Base-by-base conservation (phyloP, 1,284 basidiomycete species). In the Cryptococcus sp. region DNA sequence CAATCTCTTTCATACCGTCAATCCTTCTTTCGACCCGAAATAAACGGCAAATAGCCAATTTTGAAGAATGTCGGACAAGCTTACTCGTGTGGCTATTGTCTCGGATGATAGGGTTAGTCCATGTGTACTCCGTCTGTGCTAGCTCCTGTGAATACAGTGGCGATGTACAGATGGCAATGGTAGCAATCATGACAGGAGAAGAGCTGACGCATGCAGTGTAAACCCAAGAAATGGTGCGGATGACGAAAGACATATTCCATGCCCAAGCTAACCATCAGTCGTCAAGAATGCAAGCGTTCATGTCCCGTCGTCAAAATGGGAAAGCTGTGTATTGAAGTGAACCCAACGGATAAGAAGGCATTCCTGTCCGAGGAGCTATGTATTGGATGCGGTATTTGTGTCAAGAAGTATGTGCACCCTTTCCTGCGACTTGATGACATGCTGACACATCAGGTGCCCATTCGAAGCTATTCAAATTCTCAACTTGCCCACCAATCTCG, bases 281-380 rank as follows among this genome's bases (percentile, higher is more conserved):
- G 72, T 57, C 73, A 77, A 63, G 73, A 75, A 59, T 74, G 74
- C 62, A 76, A 76, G 66, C 72, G 77, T 85, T 93, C 91, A 77
- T 97, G 92, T 80, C 93, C 92, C 37, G 93, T 97, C 49, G 92
- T 96, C 52, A 91, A 91, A 79, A 97, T 96, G 93, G 92, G 92
- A 41, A 96, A 96, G 78, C 80, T 97, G 24, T 98, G 93, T 81
- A 97, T 97, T 66, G 93, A 97, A 78, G 93, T 98, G 61, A 91
- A 90, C 71, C 76, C 91, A 14, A 82, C 85, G 14, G 89, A 94
- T 78, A 94, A 93, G 80, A 96, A 96, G 76, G 87, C 93, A 2
- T 96, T 92, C 82, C 87, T 98, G 76, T 97, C 93, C 25, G 92
- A 97, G 76, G 91, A 93, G 73, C 78, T 98, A 50, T 94, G 91